Percentiles rank a stretch among this genome's conserved stretches.
Evolutionary conservation across 148 eudicot genomes (phyloP).

Genomic region (Chenopodium berlandieri): DNA sequence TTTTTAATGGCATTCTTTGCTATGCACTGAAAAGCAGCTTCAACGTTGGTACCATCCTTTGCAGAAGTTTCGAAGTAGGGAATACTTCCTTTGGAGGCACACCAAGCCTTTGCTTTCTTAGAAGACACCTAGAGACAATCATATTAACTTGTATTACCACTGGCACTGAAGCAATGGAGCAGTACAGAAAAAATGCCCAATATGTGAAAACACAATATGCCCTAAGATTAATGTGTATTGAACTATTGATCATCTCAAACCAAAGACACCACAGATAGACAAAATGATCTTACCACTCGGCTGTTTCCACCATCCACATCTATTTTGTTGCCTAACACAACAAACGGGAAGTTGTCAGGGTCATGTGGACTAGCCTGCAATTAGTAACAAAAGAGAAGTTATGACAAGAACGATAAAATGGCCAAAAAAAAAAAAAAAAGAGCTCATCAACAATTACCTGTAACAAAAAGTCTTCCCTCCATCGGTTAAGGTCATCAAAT

Average conservation of each 20-base stretch:
- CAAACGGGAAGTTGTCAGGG: slow-evolving; percentile 83
- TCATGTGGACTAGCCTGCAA: slow-evolving; percentile 79
- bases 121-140: slow-evolving; percentile 47
- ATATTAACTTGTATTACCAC: slow-evolving; percentile 9
- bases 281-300: slow-evolving; percentile 58
- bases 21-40: slow-evolving; percentile 67
- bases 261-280: background rate
- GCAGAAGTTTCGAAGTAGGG: slow-evolving; percentile 77
- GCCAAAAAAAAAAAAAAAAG: background rate
- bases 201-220: background rate
- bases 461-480: slow-evolving; percentile 77
- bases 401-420: background rate
- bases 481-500: slow-evolving; percentile 67
- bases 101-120: slow-evolving; percentile 74
- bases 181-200: slow-evolving; percentile 9
- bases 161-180: slow-evolving; percentile 1
- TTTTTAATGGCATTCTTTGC: slow-evolving; percentile 61
- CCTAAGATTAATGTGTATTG: background rate
- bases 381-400: slow-evolving; percentile 2
- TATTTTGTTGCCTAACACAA: slow-evolving; percentile 72
- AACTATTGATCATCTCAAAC: background rate
- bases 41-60: slow-evolving; percentile 62
- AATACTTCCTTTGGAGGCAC: slow-evolving; percentile 68
- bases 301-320: slow-evolving; percentile 84
- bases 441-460: slow-evolving; percentile 42